Percentiles rank a stretch among this genome's conserved stretches.
phyloP scores from a whole-genome alignment of 331 rosid species.

The Phaseolus coccineus region DNA sequence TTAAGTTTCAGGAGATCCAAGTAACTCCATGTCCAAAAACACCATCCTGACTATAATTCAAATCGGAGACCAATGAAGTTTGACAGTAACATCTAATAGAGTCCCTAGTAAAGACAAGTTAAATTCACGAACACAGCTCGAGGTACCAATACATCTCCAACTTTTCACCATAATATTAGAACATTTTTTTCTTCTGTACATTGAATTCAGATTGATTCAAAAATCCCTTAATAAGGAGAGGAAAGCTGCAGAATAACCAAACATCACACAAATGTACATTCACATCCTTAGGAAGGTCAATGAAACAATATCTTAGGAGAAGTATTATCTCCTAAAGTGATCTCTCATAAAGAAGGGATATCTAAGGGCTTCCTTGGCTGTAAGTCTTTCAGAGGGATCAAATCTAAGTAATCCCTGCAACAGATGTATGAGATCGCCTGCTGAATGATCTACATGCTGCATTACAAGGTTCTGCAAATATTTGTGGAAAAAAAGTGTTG shows the following conservation, averaged over 20 bases:
- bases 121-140: not conserved
- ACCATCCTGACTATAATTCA: too few species aligned
- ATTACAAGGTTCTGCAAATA: conserved; percentile 79
- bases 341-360: conserved; percentile 83
- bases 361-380: conserved; percentile 82
- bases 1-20: too few species aligned
- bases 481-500: not conserved
- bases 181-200: not conserved
- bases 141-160: not conserved
- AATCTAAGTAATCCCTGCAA: conserved; percentile 86
- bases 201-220: not conserved
- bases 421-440: conserved; percentile 89
- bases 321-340: conserved; percentile 55
- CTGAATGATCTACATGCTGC: conserved; percentile 98
- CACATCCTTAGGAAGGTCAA: not conserved
- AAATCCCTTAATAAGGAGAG: not conserved
- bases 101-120: too few species aligned
- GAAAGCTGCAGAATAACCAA: not conserved
- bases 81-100: too few species aligned
- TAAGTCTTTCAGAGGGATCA: conserved; percentile 73
- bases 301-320: not conserved
- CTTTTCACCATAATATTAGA: not conserved
- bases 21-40: too few species aligned
- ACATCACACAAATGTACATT: not conserved
- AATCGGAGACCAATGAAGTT: too few species aligned